phyloP scores from a whole-genome alignment of 1,284 basidiomycete species.

The Apiotrichum gamsii region DNA sequence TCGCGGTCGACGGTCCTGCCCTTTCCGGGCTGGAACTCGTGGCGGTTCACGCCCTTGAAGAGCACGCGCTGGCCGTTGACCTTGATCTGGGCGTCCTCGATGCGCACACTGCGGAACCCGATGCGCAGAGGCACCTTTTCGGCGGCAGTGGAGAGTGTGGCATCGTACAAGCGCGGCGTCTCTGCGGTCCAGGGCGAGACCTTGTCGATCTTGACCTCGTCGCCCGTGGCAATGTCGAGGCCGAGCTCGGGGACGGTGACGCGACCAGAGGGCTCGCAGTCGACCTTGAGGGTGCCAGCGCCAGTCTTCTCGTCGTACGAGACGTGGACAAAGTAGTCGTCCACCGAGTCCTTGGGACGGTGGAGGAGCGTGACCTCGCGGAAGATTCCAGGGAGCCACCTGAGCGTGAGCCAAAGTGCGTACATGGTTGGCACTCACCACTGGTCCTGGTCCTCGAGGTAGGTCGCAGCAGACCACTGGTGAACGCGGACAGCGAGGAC shows the following conservation, averaged over 20 bases:
- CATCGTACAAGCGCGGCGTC: constrained; percentile 16
- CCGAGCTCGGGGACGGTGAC: constrained; percentile 20
- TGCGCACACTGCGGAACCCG: constrained; percentile 17
- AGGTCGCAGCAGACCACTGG: constrained; percentile 18
- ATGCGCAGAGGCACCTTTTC: constrained; percentile 10
- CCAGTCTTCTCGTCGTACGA: constrained; percentile 17
- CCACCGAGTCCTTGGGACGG: constrained; percentile 14
- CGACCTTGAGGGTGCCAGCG: constrained; percentile 18
- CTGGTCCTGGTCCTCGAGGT: constrained; percentile 29
- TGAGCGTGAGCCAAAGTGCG: no score
- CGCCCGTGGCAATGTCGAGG: constrained; percentile 18
- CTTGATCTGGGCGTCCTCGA: constrained; percentile 11
- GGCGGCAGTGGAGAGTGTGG: constrained; percentile 4
- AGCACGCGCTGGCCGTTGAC: constrained; percentile 16
- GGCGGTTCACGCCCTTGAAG: constrained; percentile 18
- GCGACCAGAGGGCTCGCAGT: constrained; percentile 13
- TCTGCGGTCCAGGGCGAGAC: constrained; percentile 18
- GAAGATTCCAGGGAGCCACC: no score
- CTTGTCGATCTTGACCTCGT: neutral
- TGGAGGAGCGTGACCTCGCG: constrained; percentile 21
- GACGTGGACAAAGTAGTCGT: constrained; percentile 23
- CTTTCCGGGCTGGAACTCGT: constrained; percentile 15
- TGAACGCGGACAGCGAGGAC: constrained; percentile 12
- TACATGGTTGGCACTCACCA: constrained; percentile 29
- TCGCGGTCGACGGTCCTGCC: constrained; percentile 9